These are phyloP conservation scores for Trichoderma sp. DNA, from an alignment of 2,329 filamentous ascomycete species.

Conservation along the genomic window DNA sequence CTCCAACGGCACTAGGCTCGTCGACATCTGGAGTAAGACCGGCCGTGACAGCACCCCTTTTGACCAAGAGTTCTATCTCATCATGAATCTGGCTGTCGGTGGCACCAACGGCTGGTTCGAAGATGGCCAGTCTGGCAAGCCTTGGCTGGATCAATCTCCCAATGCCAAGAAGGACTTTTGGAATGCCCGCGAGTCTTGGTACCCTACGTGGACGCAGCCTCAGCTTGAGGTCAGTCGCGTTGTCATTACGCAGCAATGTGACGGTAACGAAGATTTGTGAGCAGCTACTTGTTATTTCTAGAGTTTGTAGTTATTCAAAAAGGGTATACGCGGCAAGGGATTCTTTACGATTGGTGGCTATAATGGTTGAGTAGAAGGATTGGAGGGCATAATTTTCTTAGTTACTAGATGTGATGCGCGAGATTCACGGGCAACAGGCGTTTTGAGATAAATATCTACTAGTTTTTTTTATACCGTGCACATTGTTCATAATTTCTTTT, in stretches of 20 bases:
- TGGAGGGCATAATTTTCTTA: slow-evolving; percentile 5
- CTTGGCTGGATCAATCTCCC: slow-evolving; percentile 72
- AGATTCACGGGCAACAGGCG: not conserved
- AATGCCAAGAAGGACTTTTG: slow-evolving; percentile 78
- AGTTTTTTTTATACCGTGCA: not conserved
- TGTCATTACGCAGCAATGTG: slow-evolving; percentile 71
- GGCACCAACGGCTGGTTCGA: slow-evolving; percentile 84
- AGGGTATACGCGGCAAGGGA: not conserved
- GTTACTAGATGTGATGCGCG: slow-evolving; percentile 12
- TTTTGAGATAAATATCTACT: slow-evolving; percentile 11
- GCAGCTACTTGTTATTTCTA: not conserved
- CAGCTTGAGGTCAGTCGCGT: slow-evolving; percentile 72
- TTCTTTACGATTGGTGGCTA: not conserved
- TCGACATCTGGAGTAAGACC: slow-evolving; percentile 66
- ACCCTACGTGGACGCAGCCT: slow-evolving; percentile 71
- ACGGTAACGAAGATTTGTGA: slow-evolving; percentile 60
- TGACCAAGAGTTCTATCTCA: slow-evolving; percentile 75
- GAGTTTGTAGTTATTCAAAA: not conserved
- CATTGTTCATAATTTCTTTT: not conserved
- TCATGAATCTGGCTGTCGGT: slow-evolving; percentile 76
- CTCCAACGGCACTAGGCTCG: slow-evolving; percentile 66
- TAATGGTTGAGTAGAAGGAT: not conserved
- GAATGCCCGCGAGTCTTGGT: slow-evolving; percentile 67
- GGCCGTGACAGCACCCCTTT: slow-evolving; percentile 69
- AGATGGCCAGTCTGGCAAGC: slow-evolving; percentile 72